Conservation (phyloP, 768 basidiomycete genomes). For the Phallus indusiatus region DNA sequence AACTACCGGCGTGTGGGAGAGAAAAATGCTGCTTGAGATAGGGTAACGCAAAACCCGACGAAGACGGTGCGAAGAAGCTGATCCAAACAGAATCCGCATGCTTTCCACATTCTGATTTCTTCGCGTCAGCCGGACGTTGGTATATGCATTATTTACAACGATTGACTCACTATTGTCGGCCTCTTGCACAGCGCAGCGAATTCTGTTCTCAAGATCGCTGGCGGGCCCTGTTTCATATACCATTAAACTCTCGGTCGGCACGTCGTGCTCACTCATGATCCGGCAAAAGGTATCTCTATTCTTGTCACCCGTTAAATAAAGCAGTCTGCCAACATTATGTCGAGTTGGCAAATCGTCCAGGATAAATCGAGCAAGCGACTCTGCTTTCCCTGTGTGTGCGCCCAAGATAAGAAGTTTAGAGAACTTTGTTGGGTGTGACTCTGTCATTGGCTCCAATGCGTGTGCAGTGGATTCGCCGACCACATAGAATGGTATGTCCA, state of each 20-base stretch:
- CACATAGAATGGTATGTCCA: constrained; percentile 59
- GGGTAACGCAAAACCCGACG: constrained; percentile 48
- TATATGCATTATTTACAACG: not conserved
- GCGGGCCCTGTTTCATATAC: constrained; percentile 53
- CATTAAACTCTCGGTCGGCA: constrained; percentile 42
- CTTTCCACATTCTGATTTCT: not conserved
- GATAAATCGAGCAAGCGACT: constrained; percentile 58
- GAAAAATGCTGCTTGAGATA: constrained; percentile 36
- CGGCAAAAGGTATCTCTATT: constrained; percentile 57
- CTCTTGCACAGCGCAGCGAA: not conserved
- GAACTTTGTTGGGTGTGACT: constrained; percentile 6
- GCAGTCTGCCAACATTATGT: constrained; percentile 23
- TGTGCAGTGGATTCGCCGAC: constrained; percentile 61
- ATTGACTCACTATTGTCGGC: not conserved
- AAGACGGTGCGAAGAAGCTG: constrained; percentile 68
- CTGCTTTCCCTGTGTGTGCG: constrained; percentile 54
- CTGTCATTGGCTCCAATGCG: constrained; percentile 30
- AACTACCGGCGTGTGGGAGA: constrained; percentile 18
- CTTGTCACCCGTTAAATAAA: constrained; percentile 86
- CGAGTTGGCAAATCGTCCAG: constrained; percentile 24
- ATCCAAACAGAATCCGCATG: constrained; percentile 37
- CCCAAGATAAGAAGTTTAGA: constrained; percentile 29
- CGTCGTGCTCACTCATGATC: constrained; percentile 35
- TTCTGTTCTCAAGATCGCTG: constrained; percentile 27
- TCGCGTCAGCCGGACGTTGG: not conserved